phyloP scores from a whole-genome alignment of 2,329 filamentous ascomycete species.

The Myrmaecium sp. region DNA sequence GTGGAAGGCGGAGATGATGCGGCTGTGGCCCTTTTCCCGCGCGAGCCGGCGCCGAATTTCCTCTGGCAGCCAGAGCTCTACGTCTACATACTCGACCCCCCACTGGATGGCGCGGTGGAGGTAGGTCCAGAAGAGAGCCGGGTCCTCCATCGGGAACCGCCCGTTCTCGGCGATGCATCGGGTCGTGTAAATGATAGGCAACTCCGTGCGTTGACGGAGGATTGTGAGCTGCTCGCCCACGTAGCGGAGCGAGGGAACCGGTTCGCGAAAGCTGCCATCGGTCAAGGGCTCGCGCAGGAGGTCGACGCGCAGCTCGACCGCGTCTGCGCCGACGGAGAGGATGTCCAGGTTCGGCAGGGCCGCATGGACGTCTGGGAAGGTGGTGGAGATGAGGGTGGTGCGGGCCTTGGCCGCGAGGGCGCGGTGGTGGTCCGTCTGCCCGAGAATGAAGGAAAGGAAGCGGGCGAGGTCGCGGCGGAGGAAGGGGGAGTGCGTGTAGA shows the following conservation, averaged over 20 bases:
- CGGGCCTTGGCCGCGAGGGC: slow-evolving; percentile 60
- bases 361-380: slow-evolving; percentile 70
- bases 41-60: slow-evolving; percentile 51
- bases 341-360: slow-evolving; percentile 76
- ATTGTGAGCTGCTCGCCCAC: slow-evolving; percentile 78
- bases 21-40: slow-evolving; percentile 57
- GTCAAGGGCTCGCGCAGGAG: slow-evolving; percentile 54
- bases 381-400: slow-evolving; percentile 76
- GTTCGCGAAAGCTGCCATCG: slow-evolving; percentile 43
- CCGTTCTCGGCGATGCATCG: slow-evolving; percentile 70
- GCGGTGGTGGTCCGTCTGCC: slow-evolving; percentile 63
- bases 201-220: slow-evolving; percentile 63
- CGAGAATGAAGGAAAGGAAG: slow-evolving; percentile 63
- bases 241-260: slow-evolving; percentile 63
- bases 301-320: slow-evolving; percentile 72
- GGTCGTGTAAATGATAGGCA: slow-evolving; percentile 83
- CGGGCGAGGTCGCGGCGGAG: slow-evolving; percentile 60
- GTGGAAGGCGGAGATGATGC: slow-evolving; percentile 83
- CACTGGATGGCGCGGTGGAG: slow-evolving; percentile 73
- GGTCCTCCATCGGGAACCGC: slow-evolving; percentile 68
- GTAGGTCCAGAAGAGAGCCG: slow-evolving; percentile 58
- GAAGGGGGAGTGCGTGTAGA: slow-evolving; percentile 59
- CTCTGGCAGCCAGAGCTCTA: slow-evolving; percentile 75
- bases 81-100: slow-evolving; percentile 81
- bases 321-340: slow-evolving; percentile 70